phyloP scores from a whole-genome alignment of 345 rosid species.

The Syzygium aqueum region DNA sequence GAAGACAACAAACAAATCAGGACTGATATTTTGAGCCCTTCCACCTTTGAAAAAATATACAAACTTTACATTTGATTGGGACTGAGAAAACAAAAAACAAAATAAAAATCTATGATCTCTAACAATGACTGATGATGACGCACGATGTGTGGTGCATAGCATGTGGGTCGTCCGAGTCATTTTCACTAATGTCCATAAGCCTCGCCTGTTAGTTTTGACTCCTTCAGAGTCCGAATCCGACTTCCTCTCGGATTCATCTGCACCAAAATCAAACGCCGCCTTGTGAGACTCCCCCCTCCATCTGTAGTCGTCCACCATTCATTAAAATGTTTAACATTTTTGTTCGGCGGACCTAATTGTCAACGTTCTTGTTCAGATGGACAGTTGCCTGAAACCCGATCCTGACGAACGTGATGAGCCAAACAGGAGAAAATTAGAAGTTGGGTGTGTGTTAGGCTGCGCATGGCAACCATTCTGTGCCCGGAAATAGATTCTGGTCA shows the following conservation, averaged over 20 bases:
- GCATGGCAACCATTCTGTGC: too few species aligned
- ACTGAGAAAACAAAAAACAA: not conserved
- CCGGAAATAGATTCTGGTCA: too few species aligned
- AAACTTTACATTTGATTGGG: not conserved
- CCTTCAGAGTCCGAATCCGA: not conserved
- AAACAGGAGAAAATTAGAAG: not conserved
- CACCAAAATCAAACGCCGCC: not conserved
- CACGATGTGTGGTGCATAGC: not conserved
- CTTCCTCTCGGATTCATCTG: not conserved
- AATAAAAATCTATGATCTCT: not conserved
- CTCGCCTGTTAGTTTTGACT: not conserved
- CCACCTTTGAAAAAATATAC: not conserved
- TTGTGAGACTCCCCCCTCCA: not conserved
- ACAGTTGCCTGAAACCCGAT: constrained; percentile 33
- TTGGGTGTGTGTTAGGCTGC: not conserved
- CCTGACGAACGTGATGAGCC: constrained; percentile 13
- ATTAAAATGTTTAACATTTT: not conserved
- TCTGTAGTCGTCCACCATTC: not conserved
- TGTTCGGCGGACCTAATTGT: not conserved
- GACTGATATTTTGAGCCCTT: not conserved
- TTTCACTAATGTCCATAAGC: not conserved
- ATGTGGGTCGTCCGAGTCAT: not conserved
- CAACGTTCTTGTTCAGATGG: not conserved
- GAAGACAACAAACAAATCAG: not conserved
- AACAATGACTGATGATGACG: not conserved